Base-by-base conservation (phyloP, 2,329 filamentous ascomycete species). In the Fusarium sp. region DNA sequence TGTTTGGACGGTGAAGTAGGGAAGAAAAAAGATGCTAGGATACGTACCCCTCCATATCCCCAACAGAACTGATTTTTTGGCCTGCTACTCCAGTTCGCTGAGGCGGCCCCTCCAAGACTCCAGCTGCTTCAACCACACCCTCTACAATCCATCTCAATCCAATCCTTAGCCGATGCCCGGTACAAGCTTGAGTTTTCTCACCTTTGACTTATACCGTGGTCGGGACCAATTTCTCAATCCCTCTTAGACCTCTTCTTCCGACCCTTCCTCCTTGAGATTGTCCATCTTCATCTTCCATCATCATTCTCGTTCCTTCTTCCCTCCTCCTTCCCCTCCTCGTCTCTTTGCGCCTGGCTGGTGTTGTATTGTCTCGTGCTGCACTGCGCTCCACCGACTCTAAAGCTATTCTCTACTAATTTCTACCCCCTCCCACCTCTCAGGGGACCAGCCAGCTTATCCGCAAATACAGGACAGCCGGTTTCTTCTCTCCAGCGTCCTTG, bases 51-150 rank as follows among this genome's bases (percentile, higher is more conserved):
- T 72, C 68, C 68, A 71, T 71, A 76, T 80, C 80, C 80, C 80
- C 79, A 82, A 81, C 76, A 80, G 76, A 79, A 78, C 78, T 77
- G 78, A 79, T 80, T 65, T 74, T 74, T 73, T 73, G 71, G 70
- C 71, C 72, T 71, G 71, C 56, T 67, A 62, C 65, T 73, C 69
- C 67, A 65, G 70, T 68, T 62, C 67, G 67, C 68, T 73, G 71
- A 63, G 67, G 68, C 62, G 71, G 70, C 61, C 68, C 68, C 67
- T 70, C 68, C 67, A 71, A 71, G 60, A 71, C 62, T 64, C 71
- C 60, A 52, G 71, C 55, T 64, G 71, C 59, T 69, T 71, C 68
- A 62, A 59, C 65, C 65, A 68, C 62, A 56, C 67, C 65, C 73
- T 70, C 61, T 59, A 56, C 62, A 65, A 52, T 44, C 41, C 56